These are phyloP conservation scores for Sergeia podlipaevii DNA, from an alignment of 208 protist species.

Conservation along the genomic window DNA sequence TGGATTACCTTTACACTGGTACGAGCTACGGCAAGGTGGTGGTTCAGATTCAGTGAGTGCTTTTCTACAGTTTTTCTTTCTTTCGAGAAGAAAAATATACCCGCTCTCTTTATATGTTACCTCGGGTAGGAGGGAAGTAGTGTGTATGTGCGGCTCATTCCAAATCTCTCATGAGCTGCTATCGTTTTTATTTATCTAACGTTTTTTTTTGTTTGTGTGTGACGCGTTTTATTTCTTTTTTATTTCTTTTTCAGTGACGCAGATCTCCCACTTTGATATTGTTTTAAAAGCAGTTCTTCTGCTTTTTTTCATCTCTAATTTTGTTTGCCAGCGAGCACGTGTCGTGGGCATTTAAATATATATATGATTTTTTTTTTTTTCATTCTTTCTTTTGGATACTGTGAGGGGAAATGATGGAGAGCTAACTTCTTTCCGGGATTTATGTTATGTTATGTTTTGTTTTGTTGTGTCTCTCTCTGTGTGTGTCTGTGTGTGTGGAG, in stretches of 20 bases:
- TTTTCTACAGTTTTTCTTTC: too few species aligned
- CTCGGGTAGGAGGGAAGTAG: too few species aligned
- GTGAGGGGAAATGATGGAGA: background rate
- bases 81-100: too few species aligned
- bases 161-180: too few species aligned
- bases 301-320: background rate
- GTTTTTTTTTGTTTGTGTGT: too few species aligned
- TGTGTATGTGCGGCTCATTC: too few species aligned
- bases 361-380: background rate
- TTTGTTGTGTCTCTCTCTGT: background rate
- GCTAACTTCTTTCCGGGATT: slow-evolving; percentile 2
- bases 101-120: too few species aligned
- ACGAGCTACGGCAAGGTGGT: slow-evolving; percentile 68
- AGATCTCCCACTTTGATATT: background rate
- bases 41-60: slow-evolving; percentile 24
- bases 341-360: background rate
- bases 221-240: background rate
- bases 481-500: background rate
- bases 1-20: slow-evolving; percentile 68
- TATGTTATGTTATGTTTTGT: background rate
- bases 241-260: slow-evolving; percentile 5
- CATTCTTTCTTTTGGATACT: background rate
- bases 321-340: background rate
- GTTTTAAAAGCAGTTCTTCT: background rate
- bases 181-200: too few species aligned